Conservation (phyloP, 2,329 filamentous ascomycete genomes). For the Aspergillus latus region DNA sequence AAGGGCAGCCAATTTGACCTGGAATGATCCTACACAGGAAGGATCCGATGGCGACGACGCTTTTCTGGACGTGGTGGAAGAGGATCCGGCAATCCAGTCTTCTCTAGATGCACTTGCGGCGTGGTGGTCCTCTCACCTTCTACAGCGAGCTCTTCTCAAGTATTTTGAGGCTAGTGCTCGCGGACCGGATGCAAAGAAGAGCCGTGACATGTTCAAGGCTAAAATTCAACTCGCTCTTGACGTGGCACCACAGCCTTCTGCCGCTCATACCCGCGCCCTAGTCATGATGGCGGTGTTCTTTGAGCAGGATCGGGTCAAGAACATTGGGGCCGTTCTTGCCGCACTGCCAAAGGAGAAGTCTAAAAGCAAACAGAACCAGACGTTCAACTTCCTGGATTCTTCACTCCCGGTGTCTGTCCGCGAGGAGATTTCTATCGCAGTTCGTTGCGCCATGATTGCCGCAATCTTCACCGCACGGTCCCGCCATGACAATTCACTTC, state of each 20-base stretch:
- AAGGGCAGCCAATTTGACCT: conserved; percentile 84
- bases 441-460: conserved; percentile 61
- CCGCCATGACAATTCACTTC: conserved; percentile 32
- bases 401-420: conserved; percentile 52
- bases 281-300: conserved; percentile 60
- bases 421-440: conserved; percentile 57
- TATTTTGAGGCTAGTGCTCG: conserved; percentile 60
- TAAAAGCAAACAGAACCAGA: conserved; percentile 31
- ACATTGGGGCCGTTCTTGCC: conserved; percentile 55
- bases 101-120: conserved; percentile 87
- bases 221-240: conserved; percentile 68
- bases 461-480: conserved; percentile 48
- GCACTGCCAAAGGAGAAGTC: conserved; percentile 48
- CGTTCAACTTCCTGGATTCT: conserved; percentile 52
- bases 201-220: conserved; percentile 46
- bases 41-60: conserved; percentile 64
- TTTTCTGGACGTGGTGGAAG: conserved; percentile 78
- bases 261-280: conserved; percentile 61
- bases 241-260: conserved; percentile 75
- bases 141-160: conserved; percentile 68
- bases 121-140: conserved; percentile 77
- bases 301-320: conserved; percentile 51
- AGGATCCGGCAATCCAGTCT: conserved; percentile 80
- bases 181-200: conserved; percentile 42
- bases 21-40: conserved; percentile 74